Conservation (phyloP, 371 early-diverging fungal species). For the Mortierella sp. region DNA sequence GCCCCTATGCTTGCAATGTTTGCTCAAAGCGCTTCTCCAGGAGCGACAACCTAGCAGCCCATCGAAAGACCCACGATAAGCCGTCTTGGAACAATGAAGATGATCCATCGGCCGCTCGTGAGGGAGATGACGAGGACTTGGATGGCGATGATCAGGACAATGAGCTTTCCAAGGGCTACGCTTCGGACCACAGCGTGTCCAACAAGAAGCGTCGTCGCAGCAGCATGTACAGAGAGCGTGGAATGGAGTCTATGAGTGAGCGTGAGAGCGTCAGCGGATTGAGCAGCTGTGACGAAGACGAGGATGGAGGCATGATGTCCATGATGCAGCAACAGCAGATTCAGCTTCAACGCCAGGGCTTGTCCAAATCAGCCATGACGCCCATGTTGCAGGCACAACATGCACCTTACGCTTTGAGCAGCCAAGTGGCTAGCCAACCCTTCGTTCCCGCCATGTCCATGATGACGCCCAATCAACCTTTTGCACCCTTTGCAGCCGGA, state of each 20-base stretch:
- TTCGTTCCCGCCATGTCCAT: conserved; percentile 30
- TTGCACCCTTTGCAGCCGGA: conserved; percentile 16
- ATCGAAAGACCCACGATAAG: conserved; percentile 79
- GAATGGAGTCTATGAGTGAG: conserved; percentile 51
- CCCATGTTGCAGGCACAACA: conserved; percentile 16
- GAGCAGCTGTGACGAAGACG: conserved; percentile 50
- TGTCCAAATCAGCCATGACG: conserved; percentile 9
- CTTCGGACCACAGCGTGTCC: conserved; percentile 33
- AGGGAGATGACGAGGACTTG: conserved; percentile 35
- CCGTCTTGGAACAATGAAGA: conserved; percentile 47
- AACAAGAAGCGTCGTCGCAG: conserved; percentile 49
- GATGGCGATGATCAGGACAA: conserved; percentile 40
- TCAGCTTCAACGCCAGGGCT: conserved; percentile 19
- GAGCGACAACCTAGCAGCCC: conserved; percentile 85
- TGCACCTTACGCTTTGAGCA: conserved; percentile 15
- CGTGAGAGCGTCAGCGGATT: conserved; percentile 48
- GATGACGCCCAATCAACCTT: conserved; percentile 14
- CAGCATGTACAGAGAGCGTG: conserved; percentile 26
- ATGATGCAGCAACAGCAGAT: conserved; percentile 37
- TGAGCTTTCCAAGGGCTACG: conserved; percentile 38
- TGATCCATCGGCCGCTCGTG: conserved; percentile 27
- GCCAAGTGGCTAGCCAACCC: conserved; percentile 25
- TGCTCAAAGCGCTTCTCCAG: conserved; percentile 88
- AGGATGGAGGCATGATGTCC: conserved; percentile 21
- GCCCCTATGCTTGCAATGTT: conserved; percentile 75